Percentiles rank a stretch among this genome's conserved stretches.
These are phyloP conservation scores for Fusarium dimerum DNA, from an alignment of 2,329 filamentous ascomycete species.

Conservation along the genomic window DNA sequence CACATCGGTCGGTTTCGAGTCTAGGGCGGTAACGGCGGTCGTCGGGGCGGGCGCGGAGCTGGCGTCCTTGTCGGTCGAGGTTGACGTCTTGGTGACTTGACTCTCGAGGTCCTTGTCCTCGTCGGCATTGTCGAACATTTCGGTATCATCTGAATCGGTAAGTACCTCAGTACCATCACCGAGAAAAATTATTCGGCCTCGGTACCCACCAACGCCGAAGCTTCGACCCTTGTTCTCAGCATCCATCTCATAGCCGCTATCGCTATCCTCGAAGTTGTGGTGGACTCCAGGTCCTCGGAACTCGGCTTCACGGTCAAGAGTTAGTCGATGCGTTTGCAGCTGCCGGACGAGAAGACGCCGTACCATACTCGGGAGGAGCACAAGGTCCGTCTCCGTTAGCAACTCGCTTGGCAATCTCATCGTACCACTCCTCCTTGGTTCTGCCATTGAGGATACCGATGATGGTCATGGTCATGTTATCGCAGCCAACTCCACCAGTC, in stretches of 20 bases:
- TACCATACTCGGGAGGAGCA: constrained; percentile 99
- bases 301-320: constrained; percentile 58
- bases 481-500: constrained; percentile 94
- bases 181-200: constrained; percentile 88
- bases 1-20: constrained; percentile 27
- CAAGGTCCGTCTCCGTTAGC: constrained; percentile 96
- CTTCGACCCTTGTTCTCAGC: constrained; percentile 63
- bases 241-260: constrained; percentile 75
- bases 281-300: constrained; percentile 82
- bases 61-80: constrained; percentile 28
- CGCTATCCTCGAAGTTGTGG: constrained; percentile 80
- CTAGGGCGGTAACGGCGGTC: constrained; percentile 18
- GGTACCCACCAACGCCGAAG: constrained; percentile 69
- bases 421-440: constrained; percentile 98
- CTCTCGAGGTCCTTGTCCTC: constrained; percentile 85
- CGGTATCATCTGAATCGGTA: constrained; percentile 84
- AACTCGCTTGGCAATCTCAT: constrained; percentile 90
- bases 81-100: constrained; percentile 69
- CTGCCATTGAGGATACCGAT: constrained; percentile 87
- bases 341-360: constrained; percentile 49
- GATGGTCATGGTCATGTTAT: constrained; percentile 99
- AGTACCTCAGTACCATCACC: constrained; percentile 93
- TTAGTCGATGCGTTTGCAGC: constrained; percentile 15
- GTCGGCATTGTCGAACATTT: constrained; percentile 87
- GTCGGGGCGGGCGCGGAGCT: constrained; percentile 22